phyloP scores from a whole-genome alignment of 139 green algal species.

The Haematococcus lacustris region DNA sequence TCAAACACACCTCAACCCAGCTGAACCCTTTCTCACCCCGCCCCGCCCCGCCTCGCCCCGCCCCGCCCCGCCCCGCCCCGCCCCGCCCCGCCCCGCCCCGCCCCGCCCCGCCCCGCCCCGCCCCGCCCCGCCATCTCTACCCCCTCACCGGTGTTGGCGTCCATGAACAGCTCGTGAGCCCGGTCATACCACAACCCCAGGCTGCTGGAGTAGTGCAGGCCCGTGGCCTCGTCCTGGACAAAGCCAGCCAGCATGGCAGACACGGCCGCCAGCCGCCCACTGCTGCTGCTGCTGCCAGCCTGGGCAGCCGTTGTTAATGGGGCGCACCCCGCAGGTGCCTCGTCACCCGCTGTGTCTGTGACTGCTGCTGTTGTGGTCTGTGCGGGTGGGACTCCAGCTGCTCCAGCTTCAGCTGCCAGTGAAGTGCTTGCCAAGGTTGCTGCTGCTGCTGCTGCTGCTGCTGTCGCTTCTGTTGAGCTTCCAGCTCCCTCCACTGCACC shows the following conservation, averaged over 20 bases:
- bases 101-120: no score
- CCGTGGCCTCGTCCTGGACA: neutral
- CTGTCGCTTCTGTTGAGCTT: neutral
- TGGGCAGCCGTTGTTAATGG: no score
- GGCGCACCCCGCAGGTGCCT: neutral
- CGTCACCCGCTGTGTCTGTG: neutral
- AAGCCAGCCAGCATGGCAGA: neutral
- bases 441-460: neutral
- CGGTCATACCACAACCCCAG: slow-evolving; percentile 15
- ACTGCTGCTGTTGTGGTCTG: no score
- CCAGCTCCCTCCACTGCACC: no score
- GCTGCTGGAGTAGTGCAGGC: slow-evolving; percentile 6
- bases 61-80: no score
- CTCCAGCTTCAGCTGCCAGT: no score
- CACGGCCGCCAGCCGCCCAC: neutral
- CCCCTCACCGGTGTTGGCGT: neutral
- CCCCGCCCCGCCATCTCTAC: no score
- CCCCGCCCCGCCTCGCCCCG: no score
- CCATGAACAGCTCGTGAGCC: slow-evolving; percentile 1
- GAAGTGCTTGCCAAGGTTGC: neutral
- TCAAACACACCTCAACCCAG: no score
- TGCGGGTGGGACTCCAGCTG: neutral
- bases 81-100: no score
- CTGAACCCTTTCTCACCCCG: no score
- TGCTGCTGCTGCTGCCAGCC: neutral